phyloP scores from a whole-genome alignment of 768 basidiomycete genomes.

The Rhizopogon rudus region DNA sequence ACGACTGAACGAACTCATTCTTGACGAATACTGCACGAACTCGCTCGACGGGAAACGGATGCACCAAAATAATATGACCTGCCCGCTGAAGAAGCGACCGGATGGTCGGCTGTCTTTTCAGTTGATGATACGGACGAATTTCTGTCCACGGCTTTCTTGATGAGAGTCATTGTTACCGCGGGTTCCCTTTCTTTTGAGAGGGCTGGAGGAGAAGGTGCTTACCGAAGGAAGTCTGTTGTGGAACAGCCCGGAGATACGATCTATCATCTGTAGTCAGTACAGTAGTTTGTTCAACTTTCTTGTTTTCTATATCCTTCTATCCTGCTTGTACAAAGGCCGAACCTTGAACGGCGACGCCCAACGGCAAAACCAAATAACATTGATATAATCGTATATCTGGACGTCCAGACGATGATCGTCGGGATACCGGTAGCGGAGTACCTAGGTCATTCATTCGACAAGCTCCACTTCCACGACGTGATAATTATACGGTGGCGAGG shows the following conservation, averaged over 20 bases:
- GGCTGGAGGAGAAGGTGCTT: constrained; percentile 25
- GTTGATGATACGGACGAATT: constrained; percentile 7
- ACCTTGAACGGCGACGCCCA: neutral
- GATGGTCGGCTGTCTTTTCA: constrained; percentile 9
- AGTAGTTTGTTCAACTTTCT: constrained; percentile 13
- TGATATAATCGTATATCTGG: neutral
- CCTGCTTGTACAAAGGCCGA: constrained; percentile 6
- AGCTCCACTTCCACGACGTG: neutral
- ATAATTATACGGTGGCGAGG: neutral
- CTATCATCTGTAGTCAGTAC: constrained; percentile 15
- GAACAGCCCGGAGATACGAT: constrained; percentile 25
- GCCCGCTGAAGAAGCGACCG: constrained; percentile 11
- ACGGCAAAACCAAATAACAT: neutral
- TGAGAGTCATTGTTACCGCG: constrained; percentile 17
- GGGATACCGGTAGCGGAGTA: neutral
- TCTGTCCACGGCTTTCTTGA: constrained; percentile 17
- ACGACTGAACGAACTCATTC: constrained; percentile 31
- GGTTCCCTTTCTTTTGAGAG: constrained; percentile 27
- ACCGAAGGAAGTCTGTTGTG: constrained; percentile 17
- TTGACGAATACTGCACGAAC: constrained; percentile 30
- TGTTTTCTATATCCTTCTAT: constrained; percentile 21
- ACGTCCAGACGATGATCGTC: neutral
- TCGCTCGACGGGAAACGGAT: constrained; percentile 22
- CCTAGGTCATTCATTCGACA: neutral
- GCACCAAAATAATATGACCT: constrained; percentile 17